These are phyloP conservation scores for Prunus mira DNA, from an alignment of 306 rosid species.

Conservation along the genomic window DNA sequence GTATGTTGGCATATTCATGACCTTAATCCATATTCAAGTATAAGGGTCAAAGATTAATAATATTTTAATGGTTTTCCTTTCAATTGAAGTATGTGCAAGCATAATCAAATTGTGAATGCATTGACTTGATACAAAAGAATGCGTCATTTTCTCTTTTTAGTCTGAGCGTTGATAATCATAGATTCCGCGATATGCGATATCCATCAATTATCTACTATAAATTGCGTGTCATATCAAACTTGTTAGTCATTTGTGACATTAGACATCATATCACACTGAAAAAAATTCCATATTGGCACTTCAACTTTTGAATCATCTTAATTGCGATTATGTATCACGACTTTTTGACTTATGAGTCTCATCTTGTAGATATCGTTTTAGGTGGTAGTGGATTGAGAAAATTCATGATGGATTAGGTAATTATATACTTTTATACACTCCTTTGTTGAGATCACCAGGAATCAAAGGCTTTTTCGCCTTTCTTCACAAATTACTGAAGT, in stretches of 20 bases:
- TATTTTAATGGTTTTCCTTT: neutral
- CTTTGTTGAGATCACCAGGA: neutral
- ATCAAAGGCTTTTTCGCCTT: neutral
- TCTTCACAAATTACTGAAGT: neutral
- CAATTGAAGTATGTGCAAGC: neutral
- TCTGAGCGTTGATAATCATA: neutral
- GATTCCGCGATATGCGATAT: neutral
- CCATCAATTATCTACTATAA: neutral
- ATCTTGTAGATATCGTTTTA: slow-evolving; percentile 9
- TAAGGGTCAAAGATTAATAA: neutral
- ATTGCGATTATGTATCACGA: slow-evolving; percentile 6
- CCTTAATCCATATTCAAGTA: neutral
- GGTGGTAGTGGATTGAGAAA: slow-evolving; percentile 30
- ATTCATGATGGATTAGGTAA: slow-evolving; percentile 3
- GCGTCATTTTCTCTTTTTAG: neutral
- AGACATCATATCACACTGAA: neutral
- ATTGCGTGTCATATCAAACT: neutral
- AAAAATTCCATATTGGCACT: neutral
- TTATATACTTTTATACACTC: neutral
- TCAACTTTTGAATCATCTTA: neutral
- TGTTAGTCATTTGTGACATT: neutral
- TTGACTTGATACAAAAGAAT: neutral
- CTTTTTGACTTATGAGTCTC: slow-evolving; percentile 12
- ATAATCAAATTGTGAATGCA: neutral
- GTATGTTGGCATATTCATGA: neutral